phyloP scores from a whole-genome alignment of 768 basidiomycete species.

The Inosperma sp. region DNA sequence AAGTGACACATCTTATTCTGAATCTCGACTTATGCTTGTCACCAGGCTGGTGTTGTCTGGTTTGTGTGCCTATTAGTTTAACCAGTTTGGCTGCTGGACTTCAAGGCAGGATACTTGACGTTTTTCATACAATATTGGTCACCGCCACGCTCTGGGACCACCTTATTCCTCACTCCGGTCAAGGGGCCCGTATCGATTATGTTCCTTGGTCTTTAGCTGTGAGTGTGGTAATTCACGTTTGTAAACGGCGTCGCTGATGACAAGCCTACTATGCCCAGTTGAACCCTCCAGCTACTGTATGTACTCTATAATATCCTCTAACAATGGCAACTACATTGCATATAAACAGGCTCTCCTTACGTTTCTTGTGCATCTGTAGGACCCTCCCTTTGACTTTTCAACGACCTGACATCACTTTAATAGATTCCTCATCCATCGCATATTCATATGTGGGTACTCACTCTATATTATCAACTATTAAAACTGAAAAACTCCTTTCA shows the following conservation, averaged over 20 bases:
- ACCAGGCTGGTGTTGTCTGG: constrained; percentile 26
- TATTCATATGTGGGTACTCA: constrained; percentile 34
- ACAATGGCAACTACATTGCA: too few species aligned
- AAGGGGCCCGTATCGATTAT: constrained; percentile 32
- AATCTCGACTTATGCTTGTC: background rate
- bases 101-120: constrained; percentile 30
- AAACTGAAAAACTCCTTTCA: constrained; percentile 2
- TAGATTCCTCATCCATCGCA: constrained; percentile 35
- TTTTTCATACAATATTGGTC: constrained; percentile 38
- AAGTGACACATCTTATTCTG: constrained; percentile 14
- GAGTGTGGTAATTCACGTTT: too few species aligned
- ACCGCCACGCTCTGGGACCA: constrained; percentile 39
- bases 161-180: constrained; percentile 42
- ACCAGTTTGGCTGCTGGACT: background rate
- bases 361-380: constrained; percentile 48
- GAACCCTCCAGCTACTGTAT: constrained; percentile 33
- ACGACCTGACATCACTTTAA: background rate
- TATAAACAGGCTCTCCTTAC: constrained; percentile 41
- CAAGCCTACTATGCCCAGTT: constrained; percentile 26
- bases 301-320: too few species aligned
- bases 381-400: background rate
- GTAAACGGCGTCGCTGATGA: too few species aligned
- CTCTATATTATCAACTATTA: constrained; percentile 5
- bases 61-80: background rate
- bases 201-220: constrained; percentile 45